A percentile compares a stretch with the other conserved stretches of the same genome.
Evolutionary conservation across 176 grass and related monocot species (phyloP).

Genomic region (Neostapfia colusana): DNA sequence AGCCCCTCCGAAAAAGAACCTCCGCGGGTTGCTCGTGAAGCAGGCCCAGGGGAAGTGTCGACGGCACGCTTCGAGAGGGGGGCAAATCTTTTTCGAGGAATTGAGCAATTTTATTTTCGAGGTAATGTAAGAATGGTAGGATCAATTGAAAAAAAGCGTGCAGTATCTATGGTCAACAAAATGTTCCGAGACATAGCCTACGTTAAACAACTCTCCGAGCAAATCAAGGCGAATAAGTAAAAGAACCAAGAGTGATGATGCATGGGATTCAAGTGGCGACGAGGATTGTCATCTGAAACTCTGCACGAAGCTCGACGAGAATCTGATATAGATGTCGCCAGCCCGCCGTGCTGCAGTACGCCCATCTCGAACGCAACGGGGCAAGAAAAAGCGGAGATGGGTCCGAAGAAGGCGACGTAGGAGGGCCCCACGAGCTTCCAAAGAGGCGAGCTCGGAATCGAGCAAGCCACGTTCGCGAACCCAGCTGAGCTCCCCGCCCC

Average conservation of each 20-base stretch:
- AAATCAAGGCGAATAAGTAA: neutral
- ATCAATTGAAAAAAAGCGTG: neutral
- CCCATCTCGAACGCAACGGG: neutral
- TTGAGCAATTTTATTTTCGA: too few relatives aligned
- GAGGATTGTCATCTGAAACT: neutral
- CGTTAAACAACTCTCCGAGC: neutral
- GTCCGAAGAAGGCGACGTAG: neutral
- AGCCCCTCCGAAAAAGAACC: too few relatives aligned
- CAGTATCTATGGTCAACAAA: neutral
- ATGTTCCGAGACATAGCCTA: neutral
- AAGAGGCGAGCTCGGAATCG: conserved; percentile 40
- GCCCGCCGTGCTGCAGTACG: neutral
- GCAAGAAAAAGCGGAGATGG: neutral
- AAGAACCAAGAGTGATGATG: neutral
- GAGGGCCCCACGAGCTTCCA: neutral
- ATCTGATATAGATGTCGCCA: neutral
- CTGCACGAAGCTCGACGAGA: neutral
- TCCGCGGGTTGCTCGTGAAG: too few relatives aligned
- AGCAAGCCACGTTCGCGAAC: conserved; percentile 48
- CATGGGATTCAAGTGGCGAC: neutral
- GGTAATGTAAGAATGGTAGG: too few relatives aligned
- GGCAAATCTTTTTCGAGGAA: too few relatives aligned
- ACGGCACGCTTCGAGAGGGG: too few relatives aligned
- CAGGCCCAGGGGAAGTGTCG: too few relatives aligned
- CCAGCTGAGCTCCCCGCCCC: conserved; percentile 38